Base-by-base conservation (phyloP, 257 asterid genomes). In the Leonotis leonurus region DNA sequence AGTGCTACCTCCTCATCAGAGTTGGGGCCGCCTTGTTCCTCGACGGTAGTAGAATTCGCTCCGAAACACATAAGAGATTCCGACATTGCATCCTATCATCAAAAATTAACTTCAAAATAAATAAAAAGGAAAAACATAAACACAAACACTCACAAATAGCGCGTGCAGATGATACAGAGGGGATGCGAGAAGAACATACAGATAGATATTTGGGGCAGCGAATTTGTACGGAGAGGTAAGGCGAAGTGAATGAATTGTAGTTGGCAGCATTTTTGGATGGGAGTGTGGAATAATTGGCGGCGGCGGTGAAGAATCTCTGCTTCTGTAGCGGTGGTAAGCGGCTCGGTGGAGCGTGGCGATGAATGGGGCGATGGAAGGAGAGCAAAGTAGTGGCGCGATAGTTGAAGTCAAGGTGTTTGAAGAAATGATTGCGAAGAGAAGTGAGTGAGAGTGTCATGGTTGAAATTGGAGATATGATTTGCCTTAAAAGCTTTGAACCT, bases 61-160 rank as follows among this genome's bases (percentile, higher is more conserved):
- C 96, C 96, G 33, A 89, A 89, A 70, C 96, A 83, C 75, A 92
- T 52, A 20, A 89, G 89, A 68, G 95, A 84, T 70, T 92, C 97
- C 24, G 97, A 83, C 29, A 92, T 78, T 80, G 60, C 67, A 65
- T 80, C 93, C 98, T 91, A 50, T 36, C 45, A 54, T 41, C 13
- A 41, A 36, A 70, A 36, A 3, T 21, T 21, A 56, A 43, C 35
- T 26, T 44, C 62, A 11, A 20, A 55, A 52, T 16, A 44, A 41
- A 32, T 2, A 3, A 2, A 6, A 6, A 46, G 4, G 6, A 58
- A 8, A 13, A 6, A 18, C 65, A 54, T 26, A 50, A 20, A 53
- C 11, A 55, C 26, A n/a, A n/a, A n/a, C n/a, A n/a, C n/a, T n/a
- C n/a, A n/a, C n/a, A n/a, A n/a, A n/a, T n/a, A n/a, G n/a, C n/a